Evolutionary conservation across 148 eudicot genomes (phyloP), one percentile per base, ranked within the genome.

Genomic region (Drosera capensis): DNA sequence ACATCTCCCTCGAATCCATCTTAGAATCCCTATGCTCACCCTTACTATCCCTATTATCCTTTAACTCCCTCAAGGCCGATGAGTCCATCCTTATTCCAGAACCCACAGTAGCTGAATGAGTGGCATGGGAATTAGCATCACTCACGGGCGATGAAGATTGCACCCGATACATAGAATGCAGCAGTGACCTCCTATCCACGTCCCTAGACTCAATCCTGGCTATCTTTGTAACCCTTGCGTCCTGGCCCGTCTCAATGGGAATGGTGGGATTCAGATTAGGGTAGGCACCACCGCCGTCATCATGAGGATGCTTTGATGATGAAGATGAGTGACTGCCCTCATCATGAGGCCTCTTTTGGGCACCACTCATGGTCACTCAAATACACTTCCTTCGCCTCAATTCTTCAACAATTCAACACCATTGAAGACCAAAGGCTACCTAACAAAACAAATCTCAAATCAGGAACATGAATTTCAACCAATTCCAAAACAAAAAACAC

Each of bases 91-190:
- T 74, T 48, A 58, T 66, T 36, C 78, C 83, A 30, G 73, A 57
- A 48, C 67, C 63, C 2, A 15, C 48, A 54, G 49, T n/a, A n/a
- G n/a, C 58, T 8, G 65, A 41, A 29, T 78, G 77, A 57, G 54
- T 75, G 55, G 64, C 21, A 53, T 74, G 86, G 7, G 70, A 45
- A 36, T 70, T n/a, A n/a, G n/a, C n/a, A n/a, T n/a, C 86, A 52
- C 44, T 63, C 52, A 62, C 40, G 25, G 67, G 49, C 13, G 71
- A 22, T 34, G 38, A n/a, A n/a, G n/a, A n/a, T n/a, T n/a, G 46
- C 55, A 71, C 55, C 25, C 82, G 68, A 54, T 74, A 78, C 72
- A 62, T 52, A 2, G 80, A 68, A 54, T 60, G 82, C 68, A 86
- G 41, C 14, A 78, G 80, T 8, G 86, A 66, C 43, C 72, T 55